Percentiles rank a stretch among this genome's conserved stretches.
These are phyloP conservation scores for Geotrichum armillariae DNA, from an alignment of 1,139 yeast genomes.

Conservation along the genomic window DNA sequence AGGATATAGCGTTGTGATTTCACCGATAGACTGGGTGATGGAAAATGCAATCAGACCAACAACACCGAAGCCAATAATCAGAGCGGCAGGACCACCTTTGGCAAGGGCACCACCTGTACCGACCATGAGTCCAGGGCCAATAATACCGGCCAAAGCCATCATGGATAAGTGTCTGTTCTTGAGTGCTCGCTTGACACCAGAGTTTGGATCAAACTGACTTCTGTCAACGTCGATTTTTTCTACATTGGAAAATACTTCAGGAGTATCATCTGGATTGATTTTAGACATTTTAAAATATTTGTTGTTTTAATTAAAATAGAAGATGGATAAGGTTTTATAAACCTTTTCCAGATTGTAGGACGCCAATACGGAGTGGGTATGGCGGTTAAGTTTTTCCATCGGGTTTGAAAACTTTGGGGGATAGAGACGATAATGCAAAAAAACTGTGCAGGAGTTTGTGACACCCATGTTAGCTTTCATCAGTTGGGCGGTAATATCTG, in stretches of 20 bases:
- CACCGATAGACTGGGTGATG: slow-evolving; percentile 64
- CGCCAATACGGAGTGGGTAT: too few species aligned
- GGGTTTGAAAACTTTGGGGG: too few species aligned
- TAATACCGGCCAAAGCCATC: slow-evolving; percentile 67
- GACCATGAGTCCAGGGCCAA: slow-evolving; percentile 67
- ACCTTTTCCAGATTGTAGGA: too few species aligned
- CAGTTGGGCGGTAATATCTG: too few species aligned
- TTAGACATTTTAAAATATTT: neutral
- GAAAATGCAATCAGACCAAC: slow-evolving; percentile 60
- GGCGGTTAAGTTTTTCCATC: too few species aligned
- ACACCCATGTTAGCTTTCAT: too few species aligned
- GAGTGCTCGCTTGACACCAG: slow-evolving; percentile 51
- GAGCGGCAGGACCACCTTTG: slow-evolving; percentile 64
- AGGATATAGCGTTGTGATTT: slow-evolving; percentile 63
- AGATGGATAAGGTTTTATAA: too few species aligned
- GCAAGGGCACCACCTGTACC: slow-evolving; percentile 63
- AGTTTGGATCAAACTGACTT: slow-evolving; percentile 35
- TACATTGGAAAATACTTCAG: neutral
- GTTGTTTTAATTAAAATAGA: neutral
- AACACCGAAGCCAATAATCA: slow-evolving; percentile 56
- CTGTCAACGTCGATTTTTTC: slow-evolving; percentile 13
- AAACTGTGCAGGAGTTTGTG: too few species aligned
- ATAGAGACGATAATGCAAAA: too few species aligned
- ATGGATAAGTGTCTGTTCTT: slow-evolving; percentile 52
- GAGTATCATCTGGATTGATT: neutral